Evolutionary conservation across 352 stramenopile genomes (phyloP).

Genomic region (Phytophthora constricta): DNA sequence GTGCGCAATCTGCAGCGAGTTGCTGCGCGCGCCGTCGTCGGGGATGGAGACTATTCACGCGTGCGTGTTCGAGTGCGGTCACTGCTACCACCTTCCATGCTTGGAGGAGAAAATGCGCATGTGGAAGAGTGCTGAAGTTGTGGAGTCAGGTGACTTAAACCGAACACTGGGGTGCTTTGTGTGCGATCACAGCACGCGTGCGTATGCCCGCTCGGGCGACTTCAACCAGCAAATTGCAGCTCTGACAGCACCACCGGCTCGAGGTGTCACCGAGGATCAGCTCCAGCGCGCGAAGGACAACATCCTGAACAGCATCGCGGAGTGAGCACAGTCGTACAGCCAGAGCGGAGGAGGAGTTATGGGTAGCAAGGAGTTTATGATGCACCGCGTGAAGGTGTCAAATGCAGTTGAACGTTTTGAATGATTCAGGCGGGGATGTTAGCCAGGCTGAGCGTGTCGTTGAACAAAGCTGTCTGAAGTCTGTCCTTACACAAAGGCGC

Average conservation of each 20-base stretch:
- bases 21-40: constrained; percentile 55
- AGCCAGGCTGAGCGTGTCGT: too few relatives aligned
- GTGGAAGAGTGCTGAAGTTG: constrained; percentile 75
- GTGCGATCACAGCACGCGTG: constrained; percentile 79
- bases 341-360: not conserved
- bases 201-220: constrained; percentile 50
- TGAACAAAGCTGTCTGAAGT: too few relatives aligned
- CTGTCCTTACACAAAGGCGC: too few relatives aligned
- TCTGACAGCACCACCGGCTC: constrained; percentile 37
- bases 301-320: constrained; percentile 29
- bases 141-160: constrained; percentile 52
- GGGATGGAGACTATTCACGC: constrained; percentile 63
- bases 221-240: constrained; percentile 52
- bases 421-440: too few relatives aligned
- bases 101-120: constrained; percentile 89
- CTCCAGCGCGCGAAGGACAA: constrained; percentile 80
- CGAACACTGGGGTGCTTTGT: constrained; percentile 78
- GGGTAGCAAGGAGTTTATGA: too few relatives aligned
- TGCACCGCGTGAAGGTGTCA: too few relatives aligned
- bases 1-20: constrained; percentile 72
- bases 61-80: constrained; percentile 86
- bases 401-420: too few relatives aligned
- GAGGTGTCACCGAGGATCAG: constrained; percentile 73
- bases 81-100: constrained; percentile 83
- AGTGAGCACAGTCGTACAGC: constrained; percentile 14